A percentile compares a stretch with the other conserved stretches of the same genome.
phyloP scores from a whole-genome alignment of 2,329 filamentous ascomycete species.

The Metarhizium sp. region DNA sequence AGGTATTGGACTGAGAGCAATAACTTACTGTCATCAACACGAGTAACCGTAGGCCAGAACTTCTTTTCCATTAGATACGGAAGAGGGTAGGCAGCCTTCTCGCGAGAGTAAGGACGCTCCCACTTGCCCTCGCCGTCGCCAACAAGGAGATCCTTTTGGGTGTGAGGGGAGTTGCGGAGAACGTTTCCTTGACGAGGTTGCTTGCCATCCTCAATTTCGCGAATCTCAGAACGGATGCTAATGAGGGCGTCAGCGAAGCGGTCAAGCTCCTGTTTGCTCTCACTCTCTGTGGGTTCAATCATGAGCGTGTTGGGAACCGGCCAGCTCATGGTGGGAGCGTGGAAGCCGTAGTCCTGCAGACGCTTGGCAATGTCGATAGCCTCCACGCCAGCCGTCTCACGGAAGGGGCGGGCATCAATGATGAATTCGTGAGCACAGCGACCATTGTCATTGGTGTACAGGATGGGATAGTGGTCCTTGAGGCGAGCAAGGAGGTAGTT shows the following conservation, averaged over 20 bases:
- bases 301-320: slow-evolving; percentile 91
- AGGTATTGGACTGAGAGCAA: background rate
- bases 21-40: slow-evolving; percentile 75
- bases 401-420: slow-evolving; percentile 78
- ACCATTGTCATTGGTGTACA: slow-evolving; percentile 85
- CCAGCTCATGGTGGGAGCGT: slow-evolving; percentile 95
- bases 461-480: slow-evolving; percentile 74
- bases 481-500: slow-evolving; percentile 93
- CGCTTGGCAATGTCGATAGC: slow-evolving; percentile 95
- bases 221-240: slow-evolving; percentile 76
- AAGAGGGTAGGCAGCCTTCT: slow-evolving; percentile 81
- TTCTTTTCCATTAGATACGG: slow-evolving; percentile 86
- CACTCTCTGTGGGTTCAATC: slow-evolving; percentile 95
- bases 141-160: slow-evolving; percentile 66
- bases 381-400: slow-evolving; percentile 73
- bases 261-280: slow-evolving; percentile 86
- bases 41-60: slow-evolving; percentile 86
- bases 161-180: slow-evolving; percentile 83
- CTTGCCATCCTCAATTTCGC: slow-evolving; percentile 69
- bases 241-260: slow-evolving; percentile 88
- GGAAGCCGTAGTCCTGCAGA: slow-evolving; percentile 94
- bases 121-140: slow-evolving; percentile 50
- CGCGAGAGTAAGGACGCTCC: slow-evolving; percentile 71
- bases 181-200: slow-evolving; percentile 70
- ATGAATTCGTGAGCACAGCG: slow-evolving; percentile 98